Base-by-base conservation (phyloP, 306 rosid species). In the Herpetospermum pedunculosum region DNA sequence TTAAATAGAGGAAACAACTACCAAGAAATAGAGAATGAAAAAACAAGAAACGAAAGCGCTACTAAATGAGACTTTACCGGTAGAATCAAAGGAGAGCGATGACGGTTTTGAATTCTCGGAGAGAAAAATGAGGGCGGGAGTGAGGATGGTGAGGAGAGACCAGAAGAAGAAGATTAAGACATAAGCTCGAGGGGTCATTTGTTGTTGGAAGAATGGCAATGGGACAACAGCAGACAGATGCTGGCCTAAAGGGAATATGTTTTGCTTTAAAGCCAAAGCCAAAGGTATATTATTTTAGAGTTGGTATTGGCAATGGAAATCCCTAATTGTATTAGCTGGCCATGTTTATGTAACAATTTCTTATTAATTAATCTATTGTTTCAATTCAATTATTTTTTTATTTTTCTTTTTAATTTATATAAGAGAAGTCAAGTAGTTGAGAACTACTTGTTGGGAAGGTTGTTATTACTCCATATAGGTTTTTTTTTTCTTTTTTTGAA, bases 101-200 rank as follows among this genome's bases (percentile, higher is more conserved):
- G 81, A 77, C 1, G 76, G 75, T 65, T 88, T 90, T 9, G 97
- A 82, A 73, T 80, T 88, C 81, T 92, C 97, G 5, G 96, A 87
- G 75, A 88, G 81, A 50, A 81, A 70, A 72, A 88, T 71, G 4
- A 92, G 96, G 15, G 92, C 85, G 1, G 98, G 98, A 32, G 97
- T 90, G 85, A 92, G 67, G 79, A 92, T 77, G 26, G 92, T 82
- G 48, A 92, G 92, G 34, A 87, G 43, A 72, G 96, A 89, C 98
- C 97, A 92, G 77, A 86, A 88, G 78, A 86, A 62, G 81, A 88
- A 87, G 83, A 89, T 92, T 80, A 91, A 87, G 72, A 87, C 81
- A 26, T 88, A 74, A 46, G 90, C 84, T 87, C 89, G 88, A 37
- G 81, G 91, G 79, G 74, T 88, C 92, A 85, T 92, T 77, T 83